Conservation (phyloP, 2,329 filamentous ascomycete species). For the Aspergillus cejpii region DNA sequence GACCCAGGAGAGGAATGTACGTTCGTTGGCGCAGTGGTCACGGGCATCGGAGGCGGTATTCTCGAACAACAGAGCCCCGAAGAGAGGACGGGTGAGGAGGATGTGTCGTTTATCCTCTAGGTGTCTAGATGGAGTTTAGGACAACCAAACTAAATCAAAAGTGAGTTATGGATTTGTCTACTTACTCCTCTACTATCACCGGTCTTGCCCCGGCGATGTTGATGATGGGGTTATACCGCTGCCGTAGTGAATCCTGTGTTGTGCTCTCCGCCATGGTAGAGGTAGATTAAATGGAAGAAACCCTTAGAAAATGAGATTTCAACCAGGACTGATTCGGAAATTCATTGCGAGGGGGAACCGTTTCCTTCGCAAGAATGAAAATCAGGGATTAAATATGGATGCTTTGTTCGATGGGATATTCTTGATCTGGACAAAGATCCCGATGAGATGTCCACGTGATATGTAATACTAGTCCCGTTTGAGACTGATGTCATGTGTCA, state of each 20-base stretch:
- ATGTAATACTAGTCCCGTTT: constrained; percentile 6
- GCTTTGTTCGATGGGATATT: neutral
- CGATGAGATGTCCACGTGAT: constrained; percentile 10
- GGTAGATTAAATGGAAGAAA: neutral
- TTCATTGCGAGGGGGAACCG: neutral
- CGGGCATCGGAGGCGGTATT: constrained; percentile 60
- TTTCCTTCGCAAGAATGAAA: neutral
- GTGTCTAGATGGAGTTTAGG: constrained; percentile 27
- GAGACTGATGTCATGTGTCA: constrained; percentile 14
- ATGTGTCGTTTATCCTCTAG: constrained; percentile 32
- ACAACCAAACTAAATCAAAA: constrained; percentile 1
- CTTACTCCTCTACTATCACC: constrained; percentile 46
- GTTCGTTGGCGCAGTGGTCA: constrained; percentile 61
- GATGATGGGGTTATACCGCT: constrained; percentile 47
- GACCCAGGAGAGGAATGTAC: constrained; percentile 83
- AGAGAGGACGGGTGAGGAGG: constrained; percentile 50
- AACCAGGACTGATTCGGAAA: neutral
- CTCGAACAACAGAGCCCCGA: constrained; percentile 58
- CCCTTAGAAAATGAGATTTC: neutral
- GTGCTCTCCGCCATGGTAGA: constrained; percentile 18
- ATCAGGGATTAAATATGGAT: no score
- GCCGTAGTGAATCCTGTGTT: constrained; percentile 17
- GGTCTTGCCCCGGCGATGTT: constrained; percentile 46
- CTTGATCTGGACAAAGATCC: neutral
- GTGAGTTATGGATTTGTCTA: constrained; percentile 5